Evolutionary conservation across 169 alveolate genomes (phyloP).

Genomic region (Plasmodium inui): DNA sequence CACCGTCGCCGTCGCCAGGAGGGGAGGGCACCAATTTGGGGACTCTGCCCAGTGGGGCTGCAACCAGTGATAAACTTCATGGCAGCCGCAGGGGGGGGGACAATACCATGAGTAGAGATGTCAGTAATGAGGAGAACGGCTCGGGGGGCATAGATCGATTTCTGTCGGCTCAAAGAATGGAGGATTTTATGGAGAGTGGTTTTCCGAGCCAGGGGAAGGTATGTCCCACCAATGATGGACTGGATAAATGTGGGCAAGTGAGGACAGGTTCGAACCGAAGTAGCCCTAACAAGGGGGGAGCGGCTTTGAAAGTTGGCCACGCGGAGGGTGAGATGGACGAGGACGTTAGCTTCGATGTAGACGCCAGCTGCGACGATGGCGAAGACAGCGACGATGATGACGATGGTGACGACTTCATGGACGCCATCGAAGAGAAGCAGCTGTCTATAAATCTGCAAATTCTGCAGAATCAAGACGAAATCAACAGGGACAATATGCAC

Average conservation of each 20-base stretch:
- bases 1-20: background rate
- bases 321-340: background rate
- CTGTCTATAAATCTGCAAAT: conserved; percentile 63
- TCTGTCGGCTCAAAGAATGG: conserved; percentile 41
- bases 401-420: conserved; percentile 75
- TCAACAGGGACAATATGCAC: conserved; percentile 72
- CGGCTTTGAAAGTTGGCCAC: background rate
- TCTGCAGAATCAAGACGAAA: conserved; percentile 55
- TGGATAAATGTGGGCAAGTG: background rate
- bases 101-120: background rate
- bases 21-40: background rate
- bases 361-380: background rate
- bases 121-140: background rate
- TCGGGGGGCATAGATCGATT: conserved; percentile 6
- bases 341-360: too few relatives aligned
- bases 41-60: background rate
- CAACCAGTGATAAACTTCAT: background rate
- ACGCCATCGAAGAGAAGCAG: conserved; percentile 71
- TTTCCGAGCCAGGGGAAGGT: background rate
- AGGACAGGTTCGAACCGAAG: background rate
- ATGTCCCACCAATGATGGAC: background rate
- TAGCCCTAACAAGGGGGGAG: background rate
- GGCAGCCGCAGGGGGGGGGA: background rate
- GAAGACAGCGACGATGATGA: conserved; percentile 35
- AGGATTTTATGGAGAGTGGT: conserved; percentile 12